phyloP scores from a whole-genome alignment of 768 basidiomycete genomes.

The Trametes punicea region DNA sequence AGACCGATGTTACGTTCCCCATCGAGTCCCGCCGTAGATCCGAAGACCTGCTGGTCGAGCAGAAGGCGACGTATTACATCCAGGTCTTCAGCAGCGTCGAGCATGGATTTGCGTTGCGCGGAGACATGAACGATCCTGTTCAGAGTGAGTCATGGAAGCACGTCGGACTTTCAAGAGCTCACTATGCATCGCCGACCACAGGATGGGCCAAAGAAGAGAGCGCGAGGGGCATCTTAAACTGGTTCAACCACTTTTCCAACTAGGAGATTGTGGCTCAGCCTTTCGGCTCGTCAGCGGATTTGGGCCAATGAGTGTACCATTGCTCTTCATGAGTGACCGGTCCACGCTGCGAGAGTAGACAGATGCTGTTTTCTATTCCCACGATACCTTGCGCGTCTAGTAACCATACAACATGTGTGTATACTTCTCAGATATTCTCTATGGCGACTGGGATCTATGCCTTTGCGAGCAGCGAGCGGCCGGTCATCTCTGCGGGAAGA shows the following conservation, averaged over 20 bases:
- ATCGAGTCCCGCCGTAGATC: slow-evolving; percentile 46
- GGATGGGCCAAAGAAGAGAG: slow-evolving; percentile 24
- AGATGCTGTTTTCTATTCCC: not conserved
- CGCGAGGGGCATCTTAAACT: slow-evolving; percentile 14
- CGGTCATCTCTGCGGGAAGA: slow-evolving; percentile 27
- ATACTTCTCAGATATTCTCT: slow-evolving; percentile 8
- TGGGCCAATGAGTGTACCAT: no score
- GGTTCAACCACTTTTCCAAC: slow-evolving; percentile 20
- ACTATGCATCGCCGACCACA: not conserved
- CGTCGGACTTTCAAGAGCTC: no score
- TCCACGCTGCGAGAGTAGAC: not conserved
- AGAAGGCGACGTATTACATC: slow-evolving; percentile 52
- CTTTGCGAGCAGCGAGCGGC: slow-evolving; percentile 30
- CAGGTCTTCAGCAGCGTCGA: slow-evolving; percentile 50
- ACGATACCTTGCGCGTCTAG: slow-evolving; percentile 1
- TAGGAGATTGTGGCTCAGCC: not conserved
- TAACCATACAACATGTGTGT: slow-evolving; percentile 5
- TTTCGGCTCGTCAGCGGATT: not conserved
- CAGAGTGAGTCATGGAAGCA: not conserved
- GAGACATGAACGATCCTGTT: not conserved
- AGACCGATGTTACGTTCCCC: slow-evolving; percentile 52
- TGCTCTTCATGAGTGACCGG: no score
- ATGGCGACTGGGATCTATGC: slow-evolving; percentile 1
- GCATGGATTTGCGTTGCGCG: slow-evolving; percentile 30
- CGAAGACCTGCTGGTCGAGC: slow-evolving; percentile 52